These are phyloP conservation scores for Hypomontagnella submonticulosa DNA, from an alignment of 495 filamentous ascomycete genomes.

Conservation along the genomic window DNA sequence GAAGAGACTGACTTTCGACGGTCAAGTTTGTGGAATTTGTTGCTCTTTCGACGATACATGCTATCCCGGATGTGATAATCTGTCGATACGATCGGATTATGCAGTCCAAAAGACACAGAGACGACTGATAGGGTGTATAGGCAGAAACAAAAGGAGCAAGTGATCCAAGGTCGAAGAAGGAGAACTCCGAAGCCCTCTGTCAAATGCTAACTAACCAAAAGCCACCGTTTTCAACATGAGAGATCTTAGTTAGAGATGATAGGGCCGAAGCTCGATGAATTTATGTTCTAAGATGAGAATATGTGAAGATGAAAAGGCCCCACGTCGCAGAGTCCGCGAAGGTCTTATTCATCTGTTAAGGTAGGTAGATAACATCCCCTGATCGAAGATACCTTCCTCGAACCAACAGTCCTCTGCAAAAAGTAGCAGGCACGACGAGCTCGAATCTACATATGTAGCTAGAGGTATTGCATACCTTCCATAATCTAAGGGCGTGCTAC, in stretches of 20 bases:
- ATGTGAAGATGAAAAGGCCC: slow-evolving; percentile 22
- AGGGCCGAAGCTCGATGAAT: slow-evolving; percentile 38
- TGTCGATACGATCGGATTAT: slow-evolving; percentile 8
- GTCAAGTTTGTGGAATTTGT: slow-evolving; percentile 58
- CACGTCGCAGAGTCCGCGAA: background rate
- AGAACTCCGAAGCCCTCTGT: slow-evolving; percentile 7
- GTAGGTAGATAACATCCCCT: no score
- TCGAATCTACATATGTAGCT: no score
- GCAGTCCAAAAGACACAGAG: background rate
- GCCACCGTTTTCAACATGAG: slow-evolving; percentile 15
- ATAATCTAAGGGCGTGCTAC: no score
- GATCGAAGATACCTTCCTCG: no score
- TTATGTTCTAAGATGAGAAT: slow-evolving; percentile 36
- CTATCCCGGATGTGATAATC: background rate
- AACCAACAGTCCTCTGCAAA: no score
- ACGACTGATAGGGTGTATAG: slow-evolving; percentile 1
- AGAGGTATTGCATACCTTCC: no score
- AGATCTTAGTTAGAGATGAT: slow-evolving; percentile 31
- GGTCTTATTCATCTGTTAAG: background rate
- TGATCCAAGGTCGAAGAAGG: slow-evolving; percentile 14
- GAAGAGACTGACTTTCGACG: slow-evolving; percentile 74
- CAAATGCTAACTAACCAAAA: slow-evolving; percentile 43
- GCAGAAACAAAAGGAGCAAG: slow-evolving; percentile 4
- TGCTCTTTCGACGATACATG: slow-evolving; percentile 46
- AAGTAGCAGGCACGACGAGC: no score